These are phyloP conservation scores for Cenchrus purpureus DNA, from an alignment of 176 grass and related monocot species.

Conservation along the genomic window DNA sequence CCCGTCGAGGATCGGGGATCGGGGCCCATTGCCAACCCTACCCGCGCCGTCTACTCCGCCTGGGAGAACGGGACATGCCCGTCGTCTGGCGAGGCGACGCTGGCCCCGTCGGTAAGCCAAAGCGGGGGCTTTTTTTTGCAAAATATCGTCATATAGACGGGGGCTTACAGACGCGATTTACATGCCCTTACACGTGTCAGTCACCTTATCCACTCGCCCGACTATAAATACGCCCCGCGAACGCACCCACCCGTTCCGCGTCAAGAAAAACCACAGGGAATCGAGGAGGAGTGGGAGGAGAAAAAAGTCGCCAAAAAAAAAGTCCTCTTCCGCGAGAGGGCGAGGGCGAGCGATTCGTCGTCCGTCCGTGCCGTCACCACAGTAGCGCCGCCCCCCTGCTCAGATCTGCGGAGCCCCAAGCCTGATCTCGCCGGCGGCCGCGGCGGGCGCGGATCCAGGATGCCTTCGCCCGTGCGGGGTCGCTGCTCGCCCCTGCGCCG, in stretches of 20 bases:
- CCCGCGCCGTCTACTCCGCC: too few relatives aligned
- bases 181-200: constrained; percentile 38
- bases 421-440: constrained; percentile 37
- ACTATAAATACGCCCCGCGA: neutral
- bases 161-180: too few relatives aligned
- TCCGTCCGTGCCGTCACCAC: neutral
- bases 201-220: constrained; percentile 39
- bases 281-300: neutral
- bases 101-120: too few relatives aligned
- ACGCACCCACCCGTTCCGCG: neutral
- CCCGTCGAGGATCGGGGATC: too few relatives aligned
- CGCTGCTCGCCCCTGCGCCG: constrained; percentile 33
- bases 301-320: neutral
- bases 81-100: too few relatives aligned
- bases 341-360: neutral
- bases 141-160: too few relatives aligned
- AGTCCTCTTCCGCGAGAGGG: neutral
- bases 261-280: neutral
- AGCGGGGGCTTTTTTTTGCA: too few relatives aligned
- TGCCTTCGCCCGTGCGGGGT: constrained; percentile 53
- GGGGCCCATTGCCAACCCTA: too few relatives aligned
- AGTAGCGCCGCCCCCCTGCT: neutral
- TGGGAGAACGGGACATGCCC: too few relatives aligned
- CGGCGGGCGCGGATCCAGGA: constrained; percentile 36
- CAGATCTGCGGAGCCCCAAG: constrained; percentile 38